Evolutionary conservation across 108 stramenopile species (phyloP).

Genomic region (Asterionellopsis glacialis): DNA sequence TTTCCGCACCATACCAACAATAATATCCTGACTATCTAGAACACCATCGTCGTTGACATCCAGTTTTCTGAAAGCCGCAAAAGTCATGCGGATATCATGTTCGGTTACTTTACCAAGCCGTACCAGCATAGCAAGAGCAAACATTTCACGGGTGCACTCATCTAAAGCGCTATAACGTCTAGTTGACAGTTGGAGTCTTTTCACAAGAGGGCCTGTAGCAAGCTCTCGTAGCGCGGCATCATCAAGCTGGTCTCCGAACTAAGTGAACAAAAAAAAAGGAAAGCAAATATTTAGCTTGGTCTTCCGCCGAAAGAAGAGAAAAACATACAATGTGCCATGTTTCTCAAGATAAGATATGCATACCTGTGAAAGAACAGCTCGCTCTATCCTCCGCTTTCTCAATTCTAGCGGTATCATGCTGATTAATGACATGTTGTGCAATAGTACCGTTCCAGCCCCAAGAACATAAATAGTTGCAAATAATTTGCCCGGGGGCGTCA

Average conservation of each 20-base stretch:
- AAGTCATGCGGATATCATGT: constrained; percentile 73
- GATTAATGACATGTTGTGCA: constrained; percentile 87
- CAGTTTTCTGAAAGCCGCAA: constrained; percentile 76
- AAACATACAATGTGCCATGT: too few species aligned
- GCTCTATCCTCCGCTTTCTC: constrained; percentile 76
- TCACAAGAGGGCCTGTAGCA: constrained; percentile 80
- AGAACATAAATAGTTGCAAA: constrained; percentile 70
- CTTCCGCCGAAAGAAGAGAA: not conserved
- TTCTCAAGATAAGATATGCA: not conserved
- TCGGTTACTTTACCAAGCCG: constrained; percentile 84
- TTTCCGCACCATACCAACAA: constrained; percentile 20
- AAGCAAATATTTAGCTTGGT: not conserved
- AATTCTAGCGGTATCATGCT: constrained; percentile 89
- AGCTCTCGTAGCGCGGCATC: constrained; percentile 79
- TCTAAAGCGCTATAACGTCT: constrained; percentile 47
- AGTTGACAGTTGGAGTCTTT: constrained; percentile 63
- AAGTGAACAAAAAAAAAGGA: not conserved
- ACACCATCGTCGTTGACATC: constrained; percentile 75
- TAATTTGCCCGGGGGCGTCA: constrained; percentile 60
- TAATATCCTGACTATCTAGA: constrained; percentile 48
- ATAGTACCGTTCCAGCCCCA: constrained; percentile 73
- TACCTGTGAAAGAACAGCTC: constrained; percentile 43
- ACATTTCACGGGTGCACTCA: constrained; percentile 89
- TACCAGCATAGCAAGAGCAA: constrained; percentile 87
- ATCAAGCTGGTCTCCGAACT: constrained; percentile 78